Evolutionary conservation across 306 rosid genomes (phyloP).

Genomic region (Malus asiatica): DNA sequence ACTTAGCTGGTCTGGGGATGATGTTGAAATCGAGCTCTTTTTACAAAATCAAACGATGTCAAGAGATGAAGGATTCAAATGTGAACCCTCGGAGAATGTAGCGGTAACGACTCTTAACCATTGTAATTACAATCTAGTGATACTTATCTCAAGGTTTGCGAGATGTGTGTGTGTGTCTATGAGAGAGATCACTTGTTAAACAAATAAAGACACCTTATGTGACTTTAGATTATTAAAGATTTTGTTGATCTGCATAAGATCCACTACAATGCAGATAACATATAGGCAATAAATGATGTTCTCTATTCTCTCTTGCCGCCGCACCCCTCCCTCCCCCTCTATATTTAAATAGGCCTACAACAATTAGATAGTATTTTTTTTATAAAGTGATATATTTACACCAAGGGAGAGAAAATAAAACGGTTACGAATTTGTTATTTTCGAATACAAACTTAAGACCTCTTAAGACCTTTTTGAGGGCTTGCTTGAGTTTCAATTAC

Average conservation of each 20-base stretch:
- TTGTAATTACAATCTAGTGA: not conserved
- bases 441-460: no score
- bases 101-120: not conserved
- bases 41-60: not conserved
- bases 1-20: not conserved
- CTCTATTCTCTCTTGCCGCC: no score
- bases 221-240: not conserved
- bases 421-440: no score
- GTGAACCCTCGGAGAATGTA: not conserved
- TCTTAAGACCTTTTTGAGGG: no score
- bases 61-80: not conserved
- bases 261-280: not conserved
- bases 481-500: no score
- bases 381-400: no score
- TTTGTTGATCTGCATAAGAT: not conserved
- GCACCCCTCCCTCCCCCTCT: no score
- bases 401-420: no score
- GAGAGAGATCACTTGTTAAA: not conserved
- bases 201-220: not conserved
- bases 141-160: not conserved
- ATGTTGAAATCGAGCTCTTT: no score
- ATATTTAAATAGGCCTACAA: no score
- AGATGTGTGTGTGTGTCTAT: no score
- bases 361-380: no score
- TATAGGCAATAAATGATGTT: not conserved